A percentile compares a stretch with the other conserved stretches of the same genome.
Evolutionary conservation across 2,329 filamentous ascomycete species (phyloP).

Genomic region (Nigrospora sphaerica): DNA sequence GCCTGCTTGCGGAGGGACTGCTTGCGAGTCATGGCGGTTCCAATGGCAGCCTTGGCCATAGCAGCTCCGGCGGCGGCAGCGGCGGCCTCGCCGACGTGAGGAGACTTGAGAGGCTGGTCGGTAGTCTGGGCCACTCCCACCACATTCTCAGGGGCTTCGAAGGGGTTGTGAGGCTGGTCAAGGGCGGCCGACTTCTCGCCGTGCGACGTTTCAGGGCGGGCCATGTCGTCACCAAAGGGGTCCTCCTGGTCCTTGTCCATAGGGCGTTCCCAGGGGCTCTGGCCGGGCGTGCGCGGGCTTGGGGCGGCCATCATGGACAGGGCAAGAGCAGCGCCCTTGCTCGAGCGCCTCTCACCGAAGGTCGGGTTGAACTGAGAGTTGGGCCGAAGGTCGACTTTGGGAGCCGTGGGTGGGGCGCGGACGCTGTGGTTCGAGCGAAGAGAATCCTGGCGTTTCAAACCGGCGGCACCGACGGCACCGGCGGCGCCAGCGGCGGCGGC

Average conservation of each 20-base stretch:
- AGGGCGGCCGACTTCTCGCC: conserved; percentile 19
- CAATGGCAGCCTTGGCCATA: conserved; percentile 28
- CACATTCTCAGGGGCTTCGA: conserved; percentile 24
- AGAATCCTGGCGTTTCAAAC: conserved; percentile 3
- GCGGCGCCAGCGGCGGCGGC: conserved; percentile 19
- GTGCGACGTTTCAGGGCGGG: conserved; percentile 37
- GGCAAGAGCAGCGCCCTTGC: conserved; percentile 37
- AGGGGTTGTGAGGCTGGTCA: conserved; percentile 26
- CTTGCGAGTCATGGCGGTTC: conserved; percentile 39
- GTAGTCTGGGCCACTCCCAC: conserved; percentile 30
- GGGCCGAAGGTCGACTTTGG: conserved; percentile 78
- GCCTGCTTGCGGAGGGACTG: conserved; percentile 48
- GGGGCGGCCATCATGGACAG: conserved; percentile 21
- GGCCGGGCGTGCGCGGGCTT: conserved; percentile 22
- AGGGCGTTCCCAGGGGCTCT: conserved; percentile 41
- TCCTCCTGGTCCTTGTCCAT: conserved; percentile 51
- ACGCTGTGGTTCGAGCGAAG: conserved; percentile 22
- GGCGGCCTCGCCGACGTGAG: conserved; percentile 15
- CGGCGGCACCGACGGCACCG: conserved; percentile 11
- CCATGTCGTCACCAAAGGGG: conserved; percentile 59
- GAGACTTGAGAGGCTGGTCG: conserved; percentile 14
- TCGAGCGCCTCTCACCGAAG: conserved; percentile 46
- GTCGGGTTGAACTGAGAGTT: conserved; percentile 77
- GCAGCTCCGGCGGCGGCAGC: conserved; percentile 31
- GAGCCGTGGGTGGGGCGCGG: conserved; percentile 50